Conservation (phyloP, 345 rosid species). For the Euphorbia lathyris region DNA sequence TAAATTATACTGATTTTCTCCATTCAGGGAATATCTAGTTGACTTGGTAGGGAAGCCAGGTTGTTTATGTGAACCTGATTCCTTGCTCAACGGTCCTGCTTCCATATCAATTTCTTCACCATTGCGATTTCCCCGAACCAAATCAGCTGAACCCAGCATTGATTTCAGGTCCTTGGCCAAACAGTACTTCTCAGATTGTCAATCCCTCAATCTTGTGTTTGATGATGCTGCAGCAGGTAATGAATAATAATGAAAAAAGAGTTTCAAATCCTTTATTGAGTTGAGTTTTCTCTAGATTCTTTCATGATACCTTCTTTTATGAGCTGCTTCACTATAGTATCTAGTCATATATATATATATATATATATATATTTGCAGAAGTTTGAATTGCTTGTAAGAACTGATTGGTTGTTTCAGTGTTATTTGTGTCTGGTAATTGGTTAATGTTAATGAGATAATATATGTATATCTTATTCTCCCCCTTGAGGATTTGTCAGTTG, state of each 20-base stretch:
- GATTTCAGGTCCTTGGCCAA: constrained; percentile 87
- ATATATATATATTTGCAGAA: not conserved
- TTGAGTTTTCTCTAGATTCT: not conserved
- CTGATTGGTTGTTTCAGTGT: not conserved
- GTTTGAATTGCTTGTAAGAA: not conserved
- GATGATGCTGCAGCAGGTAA: constrained; percentile 76
- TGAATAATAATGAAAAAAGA: constrained; percentile 33
- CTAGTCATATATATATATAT: too few relatives aligned
- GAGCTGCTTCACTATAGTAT: not conserved
- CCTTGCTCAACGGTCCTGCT: constrained; percentile 94
- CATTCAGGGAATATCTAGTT: constrained; percentile 87
- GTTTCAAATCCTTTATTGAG: not conserved
- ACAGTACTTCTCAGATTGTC: constrained; percentile 79
- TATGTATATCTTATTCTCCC: too few relatives aligned
- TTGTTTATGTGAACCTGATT: constrained; percentile 81
- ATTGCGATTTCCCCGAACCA: constrained; percentile 83
- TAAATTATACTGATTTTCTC: constrained; percentile 24
- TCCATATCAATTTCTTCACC: constrained; percentile 93
- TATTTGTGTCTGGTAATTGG: not conserved
- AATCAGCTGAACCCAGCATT: constrained; percentile 55
- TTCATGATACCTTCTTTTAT: not conserved
- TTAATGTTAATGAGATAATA: too few relatives aligned
- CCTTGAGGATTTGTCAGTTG: not conserved
- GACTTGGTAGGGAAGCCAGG: constrained; percentile 96
- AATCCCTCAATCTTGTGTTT: constrained; percentile 76